Conservation (phyloP, 2,329 filamentous ascomycete species). For the Trichoderma koningii region DNA sequence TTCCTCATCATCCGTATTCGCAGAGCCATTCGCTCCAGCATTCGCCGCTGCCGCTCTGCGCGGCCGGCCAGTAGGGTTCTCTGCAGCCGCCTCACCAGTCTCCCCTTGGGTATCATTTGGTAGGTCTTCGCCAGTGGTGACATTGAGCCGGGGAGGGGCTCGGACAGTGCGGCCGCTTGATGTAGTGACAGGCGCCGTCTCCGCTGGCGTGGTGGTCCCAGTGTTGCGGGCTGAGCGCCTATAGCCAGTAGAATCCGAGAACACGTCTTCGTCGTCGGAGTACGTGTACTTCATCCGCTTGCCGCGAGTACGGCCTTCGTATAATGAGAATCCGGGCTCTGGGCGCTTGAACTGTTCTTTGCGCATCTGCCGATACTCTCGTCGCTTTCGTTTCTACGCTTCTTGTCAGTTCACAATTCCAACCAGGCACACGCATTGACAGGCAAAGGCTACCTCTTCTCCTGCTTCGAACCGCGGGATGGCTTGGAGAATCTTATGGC, state of each 20-base stretch:
- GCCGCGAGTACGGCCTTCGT: constrained; percentile 92
- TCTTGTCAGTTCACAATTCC: not conserved
- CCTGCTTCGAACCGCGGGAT: constrained; percentile 90
- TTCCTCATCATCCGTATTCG: constrained; percentile 64
- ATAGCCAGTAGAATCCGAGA: constrained; percentile 61
- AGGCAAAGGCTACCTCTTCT: constrained; percentile 67
- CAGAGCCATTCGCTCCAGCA: constrained; percentile 53
- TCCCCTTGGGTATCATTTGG: constrained; percentile 51
- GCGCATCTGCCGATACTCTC: constrained; percentile 84
- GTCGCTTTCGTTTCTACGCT: constrained; percentile 81
- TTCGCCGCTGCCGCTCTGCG: constrained; percentile 53
- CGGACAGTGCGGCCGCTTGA: constrained; percentile 85
- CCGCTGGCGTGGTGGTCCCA: constrained; percentile 70
- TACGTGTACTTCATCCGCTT: constrained; percentile 97
- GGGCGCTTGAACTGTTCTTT: constrained; percentile 86
- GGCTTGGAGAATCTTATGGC: constrained; percentile 74
- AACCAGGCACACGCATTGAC: not conserved
- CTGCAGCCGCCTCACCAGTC: constrained; percentile 44
- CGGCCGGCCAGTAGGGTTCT: constrained; percentile 51
- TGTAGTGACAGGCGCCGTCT: constrained; percentile 67
- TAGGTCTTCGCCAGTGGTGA: constrained; percentile 56
- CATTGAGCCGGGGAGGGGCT: constrained; percentile 66
- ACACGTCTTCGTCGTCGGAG: constrained; percentile 81
- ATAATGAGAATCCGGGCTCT: constrained; percentile 86
- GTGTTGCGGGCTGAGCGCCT: constrained; percentile 76